Conservation (phyloP, 805 yeast genomes). For the Osmozyma mogii region DNA sequence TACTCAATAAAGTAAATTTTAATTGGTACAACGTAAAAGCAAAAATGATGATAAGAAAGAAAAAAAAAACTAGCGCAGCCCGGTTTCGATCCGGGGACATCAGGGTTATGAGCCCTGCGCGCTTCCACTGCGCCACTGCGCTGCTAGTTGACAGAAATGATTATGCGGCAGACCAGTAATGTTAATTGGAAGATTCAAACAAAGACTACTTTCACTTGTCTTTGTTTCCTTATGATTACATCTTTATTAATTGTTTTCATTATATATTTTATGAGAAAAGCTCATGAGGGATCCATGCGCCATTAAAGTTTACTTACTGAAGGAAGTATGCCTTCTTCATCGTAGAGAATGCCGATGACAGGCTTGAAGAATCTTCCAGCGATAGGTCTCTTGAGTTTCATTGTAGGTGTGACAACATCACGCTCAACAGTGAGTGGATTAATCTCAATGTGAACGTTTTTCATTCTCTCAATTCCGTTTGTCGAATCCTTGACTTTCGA, state of each 20-base stretch:
- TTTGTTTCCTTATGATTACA: too few species aligned
- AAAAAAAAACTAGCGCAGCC: slow-evolving; percentile 8
- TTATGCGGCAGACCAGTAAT: too few species aligned
- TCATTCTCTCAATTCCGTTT: slow-evolving; percentile 58
- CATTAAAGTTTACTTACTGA: too few species aligned
- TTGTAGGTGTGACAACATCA: slow-evolving; percentile 61
- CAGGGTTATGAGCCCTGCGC: slow-evolving; percentile 12
- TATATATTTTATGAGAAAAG: too few species aligned
- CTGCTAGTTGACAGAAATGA: slow-evolving; percentile 1
- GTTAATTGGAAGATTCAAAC: too few species aligned
- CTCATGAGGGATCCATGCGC: too few species aligned
- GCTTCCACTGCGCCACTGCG: slow-evolving; percentile 12
- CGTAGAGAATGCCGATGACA: slow-evolving; percentile 8
- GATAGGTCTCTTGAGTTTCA: slow-evolving; percentile 38
- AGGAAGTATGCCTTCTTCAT: slow-evolving; percentile 6
- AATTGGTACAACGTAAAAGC: too few species aligned
- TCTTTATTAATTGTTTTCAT: too few species aligned
- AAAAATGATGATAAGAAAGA: too few species aligned
- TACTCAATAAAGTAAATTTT: too few species aligned
- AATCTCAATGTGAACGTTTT: slow-evolving; percentile 42
- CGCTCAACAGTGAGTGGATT: slow-evolving; percentile 60
- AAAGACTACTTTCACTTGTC: too few species aligned
- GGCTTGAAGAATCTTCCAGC: slow-evolving; percentile 19
- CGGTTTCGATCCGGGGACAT: slow-evolving; percentile 11
- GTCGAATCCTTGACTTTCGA: slow-evolving; percentile 25